Evolutionary conservation across 306 rosid species (phyloP).

Genomic region (Ammopiptanthus mongolicus): DNA sequence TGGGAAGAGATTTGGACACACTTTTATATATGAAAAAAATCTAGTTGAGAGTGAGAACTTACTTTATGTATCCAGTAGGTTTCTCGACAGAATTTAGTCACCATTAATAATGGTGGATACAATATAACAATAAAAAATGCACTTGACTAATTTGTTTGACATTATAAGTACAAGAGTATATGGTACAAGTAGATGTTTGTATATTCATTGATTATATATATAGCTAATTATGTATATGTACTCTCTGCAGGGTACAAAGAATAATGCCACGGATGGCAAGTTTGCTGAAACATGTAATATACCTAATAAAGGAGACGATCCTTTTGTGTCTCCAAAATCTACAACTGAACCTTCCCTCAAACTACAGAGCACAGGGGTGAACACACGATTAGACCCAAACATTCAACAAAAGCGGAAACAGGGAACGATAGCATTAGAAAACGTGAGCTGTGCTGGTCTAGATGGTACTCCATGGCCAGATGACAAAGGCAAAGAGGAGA

Average conservation of each 20-base stretch:
- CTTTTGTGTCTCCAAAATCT: conserved; percentile 28
- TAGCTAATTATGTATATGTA: too few relatives aligned
- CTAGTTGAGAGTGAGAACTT: too few relatives aligned
- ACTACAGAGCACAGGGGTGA: conserved; percentile 45
- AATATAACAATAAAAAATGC: too few relatives aligned
- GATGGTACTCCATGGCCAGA: conserved; percentile 59
- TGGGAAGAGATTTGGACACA: too few relatives aligned
- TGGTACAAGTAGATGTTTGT: too few relatives aligned
- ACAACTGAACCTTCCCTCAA: conserved; percentile 34
- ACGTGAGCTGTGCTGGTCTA: conserved; percentile 50
- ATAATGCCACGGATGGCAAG: background rate
- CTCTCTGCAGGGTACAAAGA: conserved; percentile 34
- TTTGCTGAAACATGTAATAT: conserved; percentile 5
- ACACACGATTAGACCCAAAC: conserved; percentile 38
- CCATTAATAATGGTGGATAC: too few relatives aligned
- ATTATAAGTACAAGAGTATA: too few relatives aligned
- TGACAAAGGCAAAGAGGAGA: conserved; percentile 2
- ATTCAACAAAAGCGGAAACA: conserved; percentile 47
- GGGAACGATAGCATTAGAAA: conserved; percentile 9
- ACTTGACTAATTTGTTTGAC: too few relatives aligned
- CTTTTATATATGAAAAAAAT: too few relatives aligned
- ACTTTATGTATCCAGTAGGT: too few relatives aligned
- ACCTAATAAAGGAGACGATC: conserved; percentile 1
- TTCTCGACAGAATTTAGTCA: too few relatives aligned
- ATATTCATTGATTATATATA: too few relatives aligned